Base-by-base conservation (phyloP, 352 stramenopile genomes). In the Pythium aquatile region DNA sequence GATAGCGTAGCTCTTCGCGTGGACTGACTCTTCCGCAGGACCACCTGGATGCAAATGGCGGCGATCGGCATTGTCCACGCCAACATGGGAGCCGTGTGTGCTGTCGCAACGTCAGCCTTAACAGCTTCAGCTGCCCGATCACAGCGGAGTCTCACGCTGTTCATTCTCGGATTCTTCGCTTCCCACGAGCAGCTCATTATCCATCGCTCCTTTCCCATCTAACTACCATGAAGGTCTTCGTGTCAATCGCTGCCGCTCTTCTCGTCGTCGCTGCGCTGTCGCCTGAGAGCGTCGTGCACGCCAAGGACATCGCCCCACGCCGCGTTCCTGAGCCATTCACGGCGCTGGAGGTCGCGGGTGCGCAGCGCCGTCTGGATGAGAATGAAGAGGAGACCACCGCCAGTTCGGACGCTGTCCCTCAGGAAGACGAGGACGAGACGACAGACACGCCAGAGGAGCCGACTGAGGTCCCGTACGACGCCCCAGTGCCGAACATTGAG, bases 161-260 rank as follows among this genome's bases (percentile, higher is more conserved):
- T 37, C 32, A 37, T 37, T 37, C 10, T 11, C 32, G 32, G 5
- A 35, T 35, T 35, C 32, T 5, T 9, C 32, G 32, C 32, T 9
- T 9, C 32, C 5, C 32, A 35, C 32, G 32, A 35, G 32, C 32
- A 35, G 32, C 11, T 42, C 35, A 42, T 42, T 37, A 42, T 11
- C 35, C 35, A 14, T 24, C 20, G 20, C 20, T 24, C 20, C 7
- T 42, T 42, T 16, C 16, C 16, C 35, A 42, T 42, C 55, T 9
- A 4, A 42, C 16, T 26, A 54, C 32, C 17, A 64, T 64, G 58
- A 58, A 64, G 58, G 13, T 64, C 32, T 64, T 64, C 14, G 35
- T 39, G 11, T 44, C n/a, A 2, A 14, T 64, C 58, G 58, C 48
- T 20, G 5, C 52, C 35, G 48, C 58, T 2, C 26, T 64, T 24